phyloP scores from a whole-genome alignment of 306 rosid genomes.

The Quillaja saponaria region DNA sequence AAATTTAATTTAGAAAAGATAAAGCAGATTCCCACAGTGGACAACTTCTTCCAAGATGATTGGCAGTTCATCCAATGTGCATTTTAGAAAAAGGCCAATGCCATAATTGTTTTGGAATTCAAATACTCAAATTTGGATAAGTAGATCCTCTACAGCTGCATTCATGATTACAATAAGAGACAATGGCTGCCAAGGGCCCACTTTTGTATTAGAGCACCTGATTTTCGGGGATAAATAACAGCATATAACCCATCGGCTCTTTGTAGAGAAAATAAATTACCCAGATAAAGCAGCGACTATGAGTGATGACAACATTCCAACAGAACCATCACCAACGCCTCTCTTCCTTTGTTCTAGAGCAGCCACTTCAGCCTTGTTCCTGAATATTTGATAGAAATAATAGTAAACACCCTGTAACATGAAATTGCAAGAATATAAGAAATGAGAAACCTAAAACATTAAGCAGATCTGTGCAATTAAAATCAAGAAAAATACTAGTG shows the following conservation, averaged over 20 bases:
- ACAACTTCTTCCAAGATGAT: slow-evolving; percentile 4
- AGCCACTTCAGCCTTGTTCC: slow-evolving; percentile 84
- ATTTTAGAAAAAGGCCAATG: neutral
- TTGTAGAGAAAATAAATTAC: slow-evolving; percentile 41
- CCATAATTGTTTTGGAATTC: neutral
- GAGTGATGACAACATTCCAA: slow-evolving; percentile 89
- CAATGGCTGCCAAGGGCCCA: neutral
- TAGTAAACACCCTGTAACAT: slow-evolving; percentile 97
- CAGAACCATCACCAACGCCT: slow-evolving; percentile 88
- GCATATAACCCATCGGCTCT: slow-evolving; percentile 6
- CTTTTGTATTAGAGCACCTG: neutral
- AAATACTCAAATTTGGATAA: neutral
- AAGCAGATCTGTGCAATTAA: too few species aligned
- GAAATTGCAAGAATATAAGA: slow-evolving; percentile 52
- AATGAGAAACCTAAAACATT: slow-evolving; percentile 35
- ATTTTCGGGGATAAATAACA: slow-evolving; percentile 1
- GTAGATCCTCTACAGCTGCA: neutral
- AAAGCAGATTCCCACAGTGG: too few species aligned
- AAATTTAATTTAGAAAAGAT: too few species aligned
- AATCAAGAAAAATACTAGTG: too few species aligned
- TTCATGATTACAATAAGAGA: neutral
- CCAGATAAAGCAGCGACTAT: slow-evolving; percentile 95
- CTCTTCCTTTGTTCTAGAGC: slow-evolving; percentile 51
- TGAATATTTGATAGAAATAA: slow-evolving; percentile 99
- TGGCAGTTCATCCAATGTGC: neutral